Evolutionary conservation across 2,329 filamentous ascomycete genomes (phyloP).

Genomic region (Drechslera avenae): DNA sequence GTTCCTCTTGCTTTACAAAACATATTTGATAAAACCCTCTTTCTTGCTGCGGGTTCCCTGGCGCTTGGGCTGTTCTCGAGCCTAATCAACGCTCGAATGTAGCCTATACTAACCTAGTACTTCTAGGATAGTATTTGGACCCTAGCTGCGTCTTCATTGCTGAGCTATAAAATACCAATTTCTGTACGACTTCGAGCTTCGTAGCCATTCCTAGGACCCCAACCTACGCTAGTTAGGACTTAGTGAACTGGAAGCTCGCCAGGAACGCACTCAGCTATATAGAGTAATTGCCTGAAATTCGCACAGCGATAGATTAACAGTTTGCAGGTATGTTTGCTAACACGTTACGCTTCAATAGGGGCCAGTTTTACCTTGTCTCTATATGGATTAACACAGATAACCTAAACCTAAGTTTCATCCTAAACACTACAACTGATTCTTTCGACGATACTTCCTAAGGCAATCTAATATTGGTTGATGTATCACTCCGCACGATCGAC

Average conservation of each 20-base stretch:
- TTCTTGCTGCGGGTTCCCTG: neutral
- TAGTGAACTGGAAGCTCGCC: slow-evolving; percentile 32
- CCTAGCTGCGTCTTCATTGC: slow-evolving; percentile 51
- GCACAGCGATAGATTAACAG: slow-evolving; percentile 6
- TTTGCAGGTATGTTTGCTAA: slow-evolving; percentile 30
- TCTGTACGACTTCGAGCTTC: slow-evolving; percentile 59
- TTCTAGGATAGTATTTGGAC: slow-evolving; percentile 58
- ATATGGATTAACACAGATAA: slow-evolving; percentile 14
- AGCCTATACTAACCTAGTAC: slow-evolving; percentile 50
- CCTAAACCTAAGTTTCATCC: neutral
- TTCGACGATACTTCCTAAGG: slow-evolving; percentile 24
- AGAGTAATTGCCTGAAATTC: slow-evolving; percentile 17
- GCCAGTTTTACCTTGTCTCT: slow-evolving; percentile 28
- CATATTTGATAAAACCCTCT: neutral
- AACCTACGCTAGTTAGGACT: slow-evolving; percentile 57
- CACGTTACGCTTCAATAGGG: slow-evolving; percentile 31
- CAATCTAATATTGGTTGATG: slow-evolving; percentile 31
- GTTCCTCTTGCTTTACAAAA: neutral
- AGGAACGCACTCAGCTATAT: slow-evolving; percentile 28
- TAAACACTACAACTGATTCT: slow-evolving; percentile 24
- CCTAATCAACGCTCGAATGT: neutral
- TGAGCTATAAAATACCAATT: slow-evolving; percentile 43
- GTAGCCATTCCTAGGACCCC: slow-evolving; percentile 59
- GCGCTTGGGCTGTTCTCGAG: neutral
- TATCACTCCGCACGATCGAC: slow-evolving; percentile 43